Percentiles rank a stretch among this genome's conserved stretches.
Evolutionary conservation across 1,284 basidiomycete genomes (phyloP).

Genomic region (Stygiomarasmius scandens): DNA sequence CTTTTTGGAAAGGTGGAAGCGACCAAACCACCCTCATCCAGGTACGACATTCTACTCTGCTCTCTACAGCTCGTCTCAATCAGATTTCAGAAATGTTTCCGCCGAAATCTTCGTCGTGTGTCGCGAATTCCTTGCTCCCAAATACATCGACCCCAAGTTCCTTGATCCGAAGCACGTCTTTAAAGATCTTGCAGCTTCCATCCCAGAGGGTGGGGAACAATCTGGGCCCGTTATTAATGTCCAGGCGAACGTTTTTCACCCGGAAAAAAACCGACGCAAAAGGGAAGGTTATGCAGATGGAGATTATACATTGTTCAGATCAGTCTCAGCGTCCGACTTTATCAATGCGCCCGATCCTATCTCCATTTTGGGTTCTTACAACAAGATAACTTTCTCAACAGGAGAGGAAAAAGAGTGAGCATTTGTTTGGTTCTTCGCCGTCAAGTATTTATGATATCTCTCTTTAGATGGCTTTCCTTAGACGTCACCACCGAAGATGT

Average conservation of each 20-base stretch:
- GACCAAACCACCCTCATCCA: conserved; percentile 97
- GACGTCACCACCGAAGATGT: conserved; percentile 82
- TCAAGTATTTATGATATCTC: conserved; percentile 8
- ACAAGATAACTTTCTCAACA: conserved; percentile 81
- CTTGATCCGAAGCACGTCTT: conserved; percentile 98
- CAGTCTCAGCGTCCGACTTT: conserved; percentile 75
- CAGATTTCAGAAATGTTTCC: conserved; percentile 87
- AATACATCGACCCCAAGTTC: conserved; percentile 97
- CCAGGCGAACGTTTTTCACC: conserved; percentile 92
- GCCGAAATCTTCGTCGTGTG: conserved; percentile 99
- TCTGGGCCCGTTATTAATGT: conserved; percentile 58
- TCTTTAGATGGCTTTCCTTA: conserved; percentile 69
- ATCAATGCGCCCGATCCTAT: conserved; percentile 77
- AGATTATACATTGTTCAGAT: conserved; percentile 89
- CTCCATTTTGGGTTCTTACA: conserved; percentile 79
- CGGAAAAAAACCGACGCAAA: conserved; percentile 93
- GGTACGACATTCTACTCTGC: conserved; percentile 49
- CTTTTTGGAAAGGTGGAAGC: conserved; percentile 97
- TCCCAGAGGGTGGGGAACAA: conserved; percentile 55
- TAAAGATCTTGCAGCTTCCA: conserved; percentile 76
- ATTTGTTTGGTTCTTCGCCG: conserved; percentile 24
- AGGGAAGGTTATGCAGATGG: conserved; percentile 97
- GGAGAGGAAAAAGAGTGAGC: conserved; percentile 83
- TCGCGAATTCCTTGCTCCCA: conserved; percentile 92
- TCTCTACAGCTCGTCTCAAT: conserved; percentile 3